Base-by-base conservation (phyloP, 768 basidiomycete genomes). In the Auriculariales sp. region DNA sequence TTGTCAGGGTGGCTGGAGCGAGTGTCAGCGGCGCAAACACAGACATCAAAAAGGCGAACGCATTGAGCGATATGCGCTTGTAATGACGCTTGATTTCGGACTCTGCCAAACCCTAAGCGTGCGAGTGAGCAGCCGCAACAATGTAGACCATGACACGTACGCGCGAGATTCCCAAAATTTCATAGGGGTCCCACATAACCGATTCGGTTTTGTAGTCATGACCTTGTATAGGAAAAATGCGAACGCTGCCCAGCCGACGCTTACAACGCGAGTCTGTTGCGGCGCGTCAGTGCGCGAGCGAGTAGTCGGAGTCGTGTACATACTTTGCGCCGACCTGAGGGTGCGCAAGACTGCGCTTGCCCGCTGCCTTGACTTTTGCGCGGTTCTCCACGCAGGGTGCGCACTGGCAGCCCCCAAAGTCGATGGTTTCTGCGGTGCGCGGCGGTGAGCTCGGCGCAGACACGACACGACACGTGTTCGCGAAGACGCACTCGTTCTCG, bases 51-150 rank as follows among this genome's bases (percentile, higher is more conserved):
- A 34, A n/a, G n/a, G 64, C 73, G 52, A 59, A 94, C 93, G 83
- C 95, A 64, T 81, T 68, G 57, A 83, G 74, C 2, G 93, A 93
- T 15, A 98, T 74, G 57, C 84, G 83, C 67, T 93, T 94, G 73
- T 81, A 99, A 62, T 90, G 86, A 2, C 87, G 83, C 66, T 97
- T 99, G 65, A 99, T 93, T 33, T 90, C 87, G 64, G 93, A 92
- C 59, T 93, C 84, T 2, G 80, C 68, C 2, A 72, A 61, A 24
- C 76, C 75, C 83, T 90, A 19, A 12, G 57, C 1, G 28, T 15
- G 35, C 7, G 29, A 42, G 44, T 22, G 32, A 56, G 12, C 50
- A 44, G 36, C 19, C 44, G n/a, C 25, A 9, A 22, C 50, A 14
- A 2, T 33, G n/a, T 19, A 4, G 22, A 54, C 49, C 17, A 39